Evolutionary conservation across 345 rosid species (phyloP).

Genomic region (Pistacia atlantica): DNA sequence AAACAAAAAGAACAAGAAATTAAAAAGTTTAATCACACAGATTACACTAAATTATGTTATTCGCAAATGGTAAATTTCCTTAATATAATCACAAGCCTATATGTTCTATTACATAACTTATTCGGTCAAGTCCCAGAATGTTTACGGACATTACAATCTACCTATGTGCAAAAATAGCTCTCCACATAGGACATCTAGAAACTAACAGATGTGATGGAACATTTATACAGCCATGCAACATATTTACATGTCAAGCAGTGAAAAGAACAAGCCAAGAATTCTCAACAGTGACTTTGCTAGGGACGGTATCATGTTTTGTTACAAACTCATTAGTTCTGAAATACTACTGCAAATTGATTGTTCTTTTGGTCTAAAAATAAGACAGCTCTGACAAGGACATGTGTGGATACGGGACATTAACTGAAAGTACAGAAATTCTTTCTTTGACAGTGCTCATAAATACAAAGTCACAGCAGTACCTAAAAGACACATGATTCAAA

Average conservation of each 20-base stretch:
- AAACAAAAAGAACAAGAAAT: background rate
- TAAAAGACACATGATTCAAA: background rate
- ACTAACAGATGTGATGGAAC: background rate
- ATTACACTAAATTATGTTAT: background rate
- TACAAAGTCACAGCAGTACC: background rate
- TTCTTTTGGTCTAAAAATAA: background rate
- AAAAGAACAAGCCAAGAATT: background rate
- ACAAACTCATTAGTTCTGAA: background rate
- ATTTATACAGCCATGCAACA: background rate
- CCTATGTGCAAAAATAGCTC: background rate
- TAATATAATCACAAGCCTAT: background rate
- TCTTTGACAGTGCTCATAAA: background rate
- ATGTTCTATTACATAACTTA: background rate
- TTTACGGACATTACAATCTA: background rate
- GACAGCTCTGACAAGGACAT: background rate
- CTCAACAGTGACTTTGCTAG: background rate
- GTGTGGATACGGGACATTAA: background rate
- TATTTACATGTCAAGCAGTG: background rate
- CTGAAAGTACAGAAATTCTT: background rate
- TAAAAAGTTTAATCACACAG: background rate
- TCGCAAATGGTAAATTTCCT: background rate
- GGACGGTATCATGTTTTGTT: background rate
- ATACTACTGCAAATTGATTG: background rate
- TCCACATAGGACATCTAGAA: background rate
- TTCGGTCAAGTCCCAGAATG: background rate